A percentile compares a stretch with the other conserved stretches of the same genome.
These are phyloP conservation scores for Rhododendron simsii DNA, from an alignment of 148 eudicot species.

Conservation along the genomic window DNA sequence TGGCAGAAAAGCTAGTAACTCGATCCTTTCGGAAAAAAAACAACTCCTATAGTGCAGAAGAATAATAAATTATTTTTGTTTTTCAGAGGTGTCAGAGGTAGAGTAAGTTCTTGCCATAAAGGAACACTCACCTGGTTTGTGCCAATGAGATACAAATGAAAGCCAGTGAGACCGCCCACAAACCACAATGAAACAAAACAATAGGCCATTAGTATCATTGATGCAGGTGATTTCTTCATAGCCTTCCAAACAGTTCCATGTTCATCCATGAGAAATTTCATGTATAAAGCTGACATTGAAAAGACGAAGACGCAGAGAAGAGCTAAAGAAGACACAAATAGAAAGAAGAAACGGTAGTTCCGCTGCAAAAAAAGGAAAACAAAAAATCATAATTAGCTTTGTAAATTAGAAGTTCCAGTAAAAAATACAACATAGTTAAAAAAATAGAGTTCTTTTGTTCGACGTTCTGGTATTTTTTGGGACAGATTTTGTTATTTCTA, in stretches of 20 bases:
- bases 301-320: slow-evolving; percentile 66
- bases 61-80: neutral
- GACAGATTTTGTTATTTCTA: neutral
- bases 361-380: slow-evolving; percentile 43
- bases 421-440: neutral
- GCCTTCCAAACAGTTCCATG: slow-evolving; percentile 58
- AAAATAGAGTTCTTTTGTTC: neutral
- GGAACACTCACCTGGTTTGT: slow-evolving; percentile 51
- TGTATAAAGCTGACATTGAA: slow-evolving; percentile 50
- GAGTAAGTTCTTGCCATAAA: neutral
- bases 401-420: neutral
- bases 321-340: slow-evolving; percentile 59
- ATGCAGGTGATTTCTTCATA: slow-evolving; percentile 58
- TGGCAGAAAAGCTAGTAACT: neutral
- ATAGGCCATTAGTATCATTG: slow-evolving; percentile 51
- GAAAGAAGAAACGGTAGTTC: slow-evolving; percentile 66
- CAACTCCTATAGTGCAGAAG: neutral
- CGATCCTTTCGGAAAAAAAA: neutral
- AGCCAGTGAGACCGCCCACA: slow-evolving; percentile 75
- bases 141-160: slow-evolving; percentile 59
- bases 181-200: slow-evolving; percentile 64
- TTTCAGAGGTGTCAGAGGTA: neutral
- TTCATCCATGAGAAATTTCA: slow-evolving; percentile 51
- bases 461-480: neutral
- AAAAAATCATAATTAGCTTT: neutral